Percentiles rank a stretch among this genome's conserved stretches.
Conservation (phyloP, 441 rosid species). For the Gossypium schwendimanii region DNA sequence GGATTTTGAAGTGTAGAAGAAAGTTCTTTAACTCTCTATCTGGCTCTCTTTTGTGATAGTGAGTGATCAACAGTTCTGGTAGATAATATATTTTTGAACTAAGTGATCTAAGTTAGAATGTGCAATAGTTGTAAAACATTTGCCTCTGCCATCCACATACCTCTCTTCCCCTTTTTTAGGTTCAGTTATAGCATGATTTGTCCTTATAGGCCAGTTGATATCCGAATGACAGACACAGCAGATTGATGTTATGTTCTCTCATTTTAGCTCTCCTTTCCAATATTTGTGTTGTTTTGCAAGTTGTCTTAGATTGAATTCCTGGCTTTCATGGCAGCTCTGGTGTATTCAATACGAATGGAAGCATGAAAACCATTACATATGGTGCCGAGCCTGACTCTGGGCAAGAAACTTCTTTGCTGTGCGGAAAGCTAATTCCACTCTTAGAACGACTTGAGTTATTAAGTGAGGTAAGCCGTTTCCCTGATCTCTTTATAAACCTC, state of each 20-base stretch:
- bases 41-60: not conserved
- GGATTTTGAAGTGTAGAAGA: not conserved
- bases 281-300: not conserved
- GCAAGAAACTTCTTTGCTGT: constrained; percentile 40
- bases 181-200: not conserved
- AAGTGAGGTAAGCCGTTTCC: constrained; percentile 55
- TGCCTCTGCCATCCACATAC: not conserved
- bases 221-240: not conserved
- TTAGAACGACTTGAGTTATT: constrained; percentile 76
- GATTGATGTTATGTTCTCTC: not conserved
- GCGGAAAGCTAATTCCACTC: constrained; percentile 56
- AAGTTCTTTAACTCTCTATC: not conserved
- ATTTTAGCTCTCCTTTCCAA: not conserved
- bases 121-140: not conserved
- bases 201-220: not conserved
- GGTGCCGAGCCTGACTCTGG: constrained; percentile 37
- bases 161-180: not conserved
- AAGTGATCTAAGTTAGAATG: not conserved
- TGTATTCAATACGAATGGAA: constrained; percentile 27
- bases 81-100: not conserved
- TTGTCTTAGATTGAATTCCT: not conserved
- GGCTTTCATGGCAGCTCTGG: constrained; percentile 34
- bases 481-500: not conserved
- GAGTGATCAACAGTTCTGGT: not conserved
- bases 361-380: constrained; percentile 27